Percentiles rank a stretch among this genome's conserved stretches.
Evolutionary conservation across 352 stramenopile species (phyloP).

Genomic region (Globisporangium uncinulatum): DNA sequence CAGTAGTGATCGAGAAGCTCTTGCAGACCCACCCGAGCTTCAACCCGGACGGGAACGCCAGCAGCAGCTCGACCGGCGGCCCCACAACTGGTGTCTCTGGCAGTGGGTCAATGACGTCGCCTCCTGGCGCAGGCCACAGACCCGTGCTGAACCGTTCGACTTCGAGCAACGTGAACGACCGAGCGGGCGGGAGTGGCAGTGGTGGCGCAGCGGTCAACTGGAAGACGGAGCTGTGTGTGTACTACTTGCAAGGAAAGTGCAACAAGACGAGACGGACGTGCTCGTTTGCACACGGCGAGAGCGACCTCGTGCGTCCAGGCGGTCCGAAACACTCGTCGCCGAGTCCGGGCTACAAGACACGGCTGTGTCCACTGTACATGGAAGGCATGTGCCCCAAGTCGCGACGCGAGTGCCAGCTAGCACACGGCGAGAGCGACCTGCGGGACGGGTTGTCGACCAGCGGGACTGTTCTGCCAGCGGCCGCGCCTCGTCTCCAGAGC

Average conservation of each 20-base stretch:
- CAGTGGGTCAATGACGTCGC: not conserved
- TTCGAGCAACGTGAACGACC: conserved; percentile 7
- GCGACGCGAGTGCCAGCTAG: conserved; percentile 67
- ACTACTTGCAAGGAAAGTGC: conserved; percentile 87
- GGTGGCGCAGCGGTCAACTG: conserved; percentile 52
- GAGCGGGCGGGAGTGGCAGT: conserved; percentile 16
- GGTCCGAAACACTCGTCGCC: conserved; percentile 20
- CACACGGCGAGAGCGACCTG: conserved; percentile 72
- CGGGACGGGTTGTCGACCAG: conserved; percentile 36
- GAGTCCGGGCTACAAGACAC: conserved; percentile 55
- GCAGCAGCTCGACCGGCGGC: not conserved
- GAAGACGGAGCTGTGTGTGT: conserved; percentile 89
- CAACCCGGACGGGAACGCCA: conserved; percentile 32
- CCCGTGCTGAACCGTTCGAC: conserved; percentile 26
- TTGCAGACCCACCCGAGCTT: conserved; percentile 66
- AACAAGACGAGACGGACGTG: conserved; percentile 87
- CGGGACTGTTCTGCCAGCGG: conserved; percentile 23
- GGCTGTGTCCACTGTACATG: conserved; percentile 72
- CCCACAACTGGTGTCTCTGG: not conserved
- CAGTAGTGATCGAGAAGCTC: conserved; percentile 58
- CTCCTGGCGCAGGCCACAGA: conserved; percentile 5
- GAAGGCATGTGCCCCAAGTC: conserved; percentile 70
- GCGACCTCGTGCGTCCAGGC: conserved; percentile 53
- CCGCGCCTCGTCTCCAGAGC: conserved; percentile 69
- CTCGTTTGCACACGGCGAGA: conserved; percentile 82